These are phyloP conservation scores for Eucalyptus polybractea DNA, from an alignment of 345 rosid genomes.

Conservation along the genomic window DNA sequence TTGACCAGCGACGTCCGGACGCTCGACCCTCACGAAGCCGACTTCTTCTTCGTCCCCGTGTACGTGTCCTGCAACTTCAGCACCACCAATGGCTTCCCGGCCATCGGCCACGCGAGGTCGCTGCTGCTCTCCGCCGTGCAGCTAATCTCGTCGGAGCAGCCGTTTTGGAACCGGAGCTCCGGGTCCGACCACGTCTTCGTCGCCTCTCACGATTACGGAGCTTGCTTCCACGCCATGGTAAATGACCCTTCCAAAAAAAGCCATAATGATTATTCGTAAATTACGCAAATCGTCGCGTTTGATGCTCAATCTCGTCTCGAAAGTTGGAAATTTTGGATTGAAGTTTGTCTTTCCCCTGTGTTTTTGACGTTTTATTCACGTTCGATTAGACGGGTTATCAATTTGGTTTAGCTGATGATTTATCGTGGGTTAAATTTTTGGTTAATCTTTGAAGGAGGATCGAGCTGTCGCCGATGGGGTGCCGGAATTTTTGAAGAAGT, in stretches of 20 bases:
- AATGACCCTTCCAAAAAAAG: background rate
- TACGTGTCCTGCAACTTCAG: constrained; percentile 96
- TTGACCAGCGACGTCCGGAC: constrained; percentile 52
- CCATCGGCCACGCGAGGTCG: constrained; percentile 77
- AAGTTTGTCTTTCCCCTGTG: background rate
- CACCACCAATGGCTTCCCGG: constrained; percentile 80
- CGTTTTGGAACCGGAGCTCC: constrained; percentile 75
- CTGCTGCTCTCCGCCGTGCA: constrained; percentile 57
- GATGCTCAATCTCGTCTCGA: background rate
- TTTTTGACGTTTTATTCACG: background rate
- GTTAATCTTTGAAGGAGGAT: constrained; percentile 40
- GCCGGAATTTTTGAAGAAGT: constrained; percentile 74
- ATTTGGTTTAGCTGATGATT: background rate
- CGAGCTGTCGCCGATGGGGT: constrained; percentile 70
- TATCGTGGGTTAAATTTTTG: background rate
- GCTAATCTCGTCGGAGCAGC: constrained; percentile 31
- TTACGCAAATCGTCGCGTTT: background rate
- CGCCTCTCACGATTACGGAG: constrained; percentile 89
- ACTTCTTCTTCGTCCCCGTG: constrained; percentile 91
- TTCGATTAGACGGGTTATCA: background rate
- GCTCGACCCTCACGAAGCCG: constrained; percentile 67
- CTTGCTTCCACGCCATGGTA: constrained; percentile 93
- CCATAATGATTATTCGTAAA: background rate
- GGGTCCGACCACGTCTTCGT: constrained; percentile 91
- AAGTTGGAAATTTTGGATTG: background rate